Base-by-base conservation (phyloP, 2,329 filamentous ascomycete genomes). In the Ceratocystis destructans region DNA sequence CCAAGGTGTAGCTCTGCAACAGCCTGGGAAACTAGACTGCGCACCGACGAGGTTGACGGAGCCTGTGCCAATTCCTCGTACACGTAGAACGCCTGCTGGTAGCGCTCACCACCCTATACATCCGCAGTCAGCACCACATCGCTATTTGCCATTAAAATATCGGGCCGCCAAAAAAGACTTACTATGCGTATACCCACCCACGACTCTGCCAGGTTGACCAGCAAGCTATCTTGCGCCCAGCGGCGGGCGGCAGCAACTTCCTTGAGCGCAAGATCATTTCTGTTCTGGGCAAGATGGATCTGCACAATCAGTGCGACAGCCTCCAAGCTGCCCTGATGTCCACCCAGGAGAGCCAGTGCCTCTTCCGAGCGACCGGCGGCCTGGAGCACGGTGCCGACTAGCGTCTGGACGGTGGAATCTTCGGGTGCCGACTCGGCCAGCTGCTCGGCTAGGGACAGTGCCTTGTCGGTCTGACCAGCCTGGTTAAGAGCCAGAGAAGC, bases 41-140 rank as follows among this genome's bases (percentile, higher is more conserved):
- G 81, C 64, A 87, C 81, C 17, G 89, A 89, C 62, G 90, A 86
- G 20, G 89, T 91, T 41, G 89, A 86, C 1, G 91, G 87, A 33
- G 89, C 87, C 73, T 96, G 90, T 3, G 94, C 93, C 62, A 97
- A 84, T 76, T 99, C 94, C 77, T 97, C 93, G 73, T 90, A 97
- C 69, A 97, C 93, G 80, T 99, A 97, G 77, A 96, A 97, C 20
- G 93, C 87, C 73, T 94, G 89, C 73, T 97, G 94, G 77, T 97
- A 97, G 75, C 90, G 94, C 71, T 96, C 91, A 71, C 92, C 92
- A 73, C 93, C 93, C 88, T 96, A 69, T 31, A 65, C 5, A 44
- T 41, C 10, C 10, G 37, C 37, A 41, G 37, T 41, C 37, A 41
- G 37, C 37, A 41, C 37, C 37, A 41, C 37, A 41, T 41, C 37